Base-by-base conservation (phyloP, 2,329 filamentous ascomycete species). In the Chaetomium sp. region DNA sequence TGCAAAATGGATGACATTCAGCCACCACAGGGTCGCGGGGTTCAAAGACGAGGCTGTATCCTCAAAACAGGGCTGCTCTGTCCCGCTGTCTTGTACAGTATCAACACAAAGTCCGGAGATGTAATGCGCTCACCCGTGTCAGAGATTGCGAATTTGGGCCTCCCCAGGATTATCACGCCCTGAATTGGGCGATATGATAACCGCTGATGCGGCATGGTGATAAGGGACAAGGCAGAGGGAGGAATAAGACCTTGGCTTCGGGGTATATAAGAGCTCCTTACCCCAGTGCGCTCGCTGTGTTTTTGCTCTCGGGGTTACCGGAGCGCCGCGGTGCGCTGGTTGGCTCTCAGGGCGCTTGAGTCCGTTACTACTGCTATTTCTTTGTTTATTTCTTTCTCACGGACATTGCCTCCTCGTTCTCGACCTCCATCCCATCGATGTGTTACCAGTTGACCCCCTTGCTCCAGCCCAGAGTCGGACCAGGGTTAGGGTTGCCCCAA, bases 401-500 rank as follows among this genome's bases (percentile, higher is more conserved):
- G 3, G 3, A 27, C 10, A n/a, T 42, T 42, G 7, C 6, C 40
- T 14, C 14, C 3, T 8, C 11, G 40, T 5, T 11, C 40, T 6
- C 6, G 12, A 35, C 14, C 14, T 40, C 19, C 10, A 34, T 35
- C 14, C 50, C 11, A 19, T 46, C 38, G 12, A 9, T 27, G 1
- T n/a, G 36, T 6, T 48, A 8, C 52, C 5, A 8, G 9, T 6
- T 19, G 7, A 36, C 52, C 43, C 11, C 9, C 7, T 27, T 3
- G 37, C 14, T 34, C 10, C 12, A 40, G 27, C n/a, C 35, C 34
- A 27, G 34, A 9, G 40, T 6, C n/a, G 5, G 2, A 6, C 19
- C 9, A 52, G 54, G 54, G 54, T 56, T 56, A 56, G 49, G 54
- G 54, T 56, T 41, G 1, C 5, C 6, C 35, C 11, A 12, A 6